Conservation (phyloP, 2,329 filamentous ascomycete species). For the Blastomyces parvus region DNA sequence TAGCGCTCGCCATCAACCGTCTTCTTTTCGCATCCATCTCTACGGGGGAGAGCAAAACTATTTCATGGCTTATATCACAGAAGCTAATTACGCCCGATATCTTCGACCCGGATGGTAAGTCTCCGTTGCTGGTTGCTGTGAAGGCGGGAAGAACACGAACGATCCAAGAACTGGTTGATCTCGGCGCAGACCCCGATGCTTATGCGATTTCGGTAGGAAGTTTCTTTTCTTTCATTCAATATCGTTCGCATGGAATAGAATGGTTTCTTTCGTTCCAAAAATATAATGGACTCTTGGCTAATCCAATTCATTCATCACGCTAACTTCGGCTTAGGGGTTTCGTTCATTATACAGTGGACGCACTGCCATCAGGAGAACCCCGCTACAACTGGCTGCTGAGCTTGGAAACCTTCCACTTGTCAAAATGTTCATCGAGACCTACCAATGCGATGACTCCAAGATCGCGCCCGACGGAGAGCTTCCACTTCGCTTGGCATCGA, state of each 20-base stretch:
- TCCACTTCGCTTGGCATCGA: slow-evolving; percentile 6
- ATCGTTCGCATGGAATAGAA: not conserved
- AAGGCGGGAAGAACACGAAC: not conserved
- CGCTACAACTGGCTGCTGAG: slow-evolving; percentile 3
- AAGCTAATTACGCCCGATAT: not conserved
- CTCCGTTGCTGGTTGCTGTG: slow-evolving; percentile 8
- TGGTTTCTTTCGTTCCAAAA: not conserved
- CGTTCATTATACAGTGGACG: not conserved
- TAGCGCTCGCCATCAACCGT: not conserved
- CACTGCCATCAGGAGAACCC: slow-evolving; percentile 2
- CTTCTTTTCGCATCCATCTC: slow-evolving; percentile 2
- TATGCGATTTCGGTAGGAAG: slow-evolving; percentile 1
- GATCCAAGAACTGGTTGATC: slow-evolving; percentile 3
- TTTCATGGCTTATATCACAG: slow-evolving; percentile 5
- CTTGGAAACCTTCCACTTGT: slow-evolving; percentile 7
- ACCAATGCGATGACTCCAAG: slow-evolving; percentile 6
- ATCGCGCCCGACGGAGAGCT: slow-evolving; percentile 7
- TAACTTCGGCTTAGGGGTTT: not conserved
- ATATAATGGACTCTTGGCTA: not conserved
- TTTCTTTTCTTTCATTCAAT: not conserved
- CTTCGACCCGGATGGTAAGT: not conserved
- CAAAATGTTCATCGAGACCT: slow-evolving; percentile 8
- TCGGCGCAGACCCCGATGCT: slow-evolving; percentile 1
- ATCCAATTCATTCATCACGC: not conserved
- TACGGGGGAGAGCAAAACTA: not conserved